Evolutionary conservation across 2,329 filamentous ascomycete species (phyloP), one percentile per base, ranked within the genome.

Genomic region (Aspergillus oerlinghausenensis): DNA sequence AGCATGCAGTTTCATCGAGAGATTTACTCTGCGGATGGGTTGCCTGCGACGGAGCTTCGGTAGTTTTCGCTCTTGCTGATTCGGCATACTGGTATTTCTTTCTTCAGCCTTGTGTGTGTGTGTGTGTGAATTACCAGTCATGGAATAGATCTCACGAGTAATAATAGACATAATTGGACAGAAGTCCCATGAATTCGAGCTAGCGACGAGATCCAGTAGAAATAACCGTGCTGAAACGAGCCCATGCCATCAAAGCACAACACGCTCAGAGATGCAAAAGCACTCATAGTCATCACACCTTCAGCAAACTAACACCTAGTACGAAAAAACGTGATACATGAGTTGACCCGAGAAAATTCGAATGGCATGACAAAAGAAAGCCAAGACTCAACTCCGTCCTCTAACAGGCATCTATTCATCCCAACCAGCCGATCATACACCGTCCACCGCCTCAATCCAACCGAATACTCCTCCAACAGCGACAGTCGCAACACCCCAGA

Each of bases 401-500:
- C 23, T 10, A 47, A 47, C 43, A 21, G 11, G 21, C 43, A 21
- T 47, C 21, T 47, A 21, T 23, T 23, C 21, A 21, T 14, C 17
- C 26, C 3, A 35, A 32, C 21, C 9, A n/a, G 19, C 6, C 42
- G 23, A 58, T 62, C 52, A 74, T 63, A 74, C 66, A 5, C 70
- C 71, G 52, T 74, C 71, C 32, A 72, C 74, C 7, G 66, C 71
- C 57, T 75, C 73, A 50, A 76, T 69, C 75, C 74, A 77, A 28
- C 67, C 68, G 60, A 73, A 77, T 29, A 64, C 58, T 43, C 62
- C 56, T 4, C 71, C 73, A 29, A 66, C 65, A 9, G 59, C 57
- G 56, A 71, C 42, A 2, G 64, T 66, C 3, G 71, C 88, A 23
- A 80, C 65, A n/a, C 83, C 84, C 91, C 91, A 97, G 38, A 93